Evolutionary conservation across 2,329 filamentous ascomycete species (phyloP), one percentile per base, ranked within the genome.

Genomic region (Verruconis gallopava): DNA sequence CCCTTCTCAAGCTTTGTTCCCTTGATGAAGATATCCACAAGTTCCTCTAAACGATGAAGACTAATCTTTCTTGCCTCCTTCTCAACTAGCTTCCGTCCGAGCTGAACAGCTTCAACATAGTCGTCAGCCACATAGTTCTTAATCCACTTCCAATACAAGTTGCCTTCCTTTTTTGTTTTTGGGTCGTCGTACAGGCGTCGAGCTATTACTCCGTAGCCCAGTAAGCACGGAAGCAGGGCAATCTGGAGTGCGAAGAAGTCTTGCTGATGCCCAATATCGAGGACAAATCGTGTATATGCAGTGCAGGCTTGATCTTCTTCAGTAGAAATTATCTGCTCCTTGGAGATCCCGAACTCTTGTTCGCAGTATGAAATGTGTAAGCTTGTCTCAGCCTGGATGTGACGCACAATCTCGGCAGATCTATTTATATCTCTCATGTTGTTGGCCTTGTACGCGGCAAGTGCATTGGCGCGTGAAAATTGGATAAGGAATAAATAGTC

Each of bases 401-500:
- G 81, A 5, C 73, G 63, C 4, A 95, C 79, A 42, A 89, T 84
- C 46, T 72, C 68, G 30, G 80, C 76, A 2, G 75, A 75, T 69
- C 74, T 73, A 13, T 75, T 68, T 48, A 93, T 86, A 42, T 85
- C 79, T 15, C 74, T 66, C 49, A 91, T 75, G 6, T 68, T 74
- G 48, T 79, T 83, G 1, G 79, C 74, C 60, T 95, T 96, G 64
- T 93, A 95, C 0, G 81, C 78, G 2, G 84, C 82, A 5, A 96
- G 68, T 5, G 85, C 81, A 56, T 86, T 89, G 36, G 86, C 86
- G 50, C 89, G 72, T 2, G 86, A 79, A 60, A 94, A 96, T 54
- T 95, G 88, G 37, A 82, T 72, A 34, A 95, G 65, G 54, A 91
- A 96, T 3, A 94, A 68, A 53, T 95, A 95, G 54, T 96, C 89